Conservation (phyloP, 768 basidiomycete genomes). For the Mycena metata region DNA sequence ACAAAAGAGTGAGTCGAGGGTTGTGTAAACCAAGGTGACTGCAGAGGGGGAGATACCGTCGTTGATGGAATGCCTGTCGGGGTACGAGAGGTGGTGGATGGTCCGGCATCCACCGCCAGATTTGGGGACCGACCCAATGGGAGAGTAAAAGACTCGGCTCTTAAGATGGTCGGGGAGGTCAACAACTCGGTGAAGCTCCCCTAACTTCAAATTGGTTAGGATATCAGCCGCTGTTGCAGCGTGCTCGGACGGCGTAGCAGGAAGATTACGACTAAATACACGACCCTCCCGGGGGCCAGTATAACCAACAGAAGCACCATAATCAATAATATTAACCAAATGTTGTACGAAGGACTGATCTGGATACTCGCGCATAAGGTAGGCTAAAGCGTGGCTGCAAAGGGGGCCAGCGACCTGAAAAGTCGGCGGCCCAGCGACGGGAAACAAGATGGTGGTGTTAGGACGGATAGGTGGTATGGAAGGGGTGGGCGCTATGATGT, state of each 20-base stretch:
- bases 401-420: background rate
- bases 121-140: conserved; percentile 6
- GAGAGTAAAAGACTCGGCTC: conserved; percentile 9
- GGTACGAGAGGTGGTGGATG: background rate
- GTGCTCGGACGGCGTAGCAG: conserved; percentile 18
- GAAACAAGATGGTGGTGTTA: conserved; percentile 8
- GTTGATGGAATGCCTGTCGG: background rate
- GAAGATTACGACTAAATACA: conserved; percentile 11
- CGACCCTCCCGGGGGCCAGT: conserved; percentile 15
- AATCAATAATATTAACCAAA: conserved; percentile 9
- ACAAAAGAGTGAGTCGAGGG: conserved; percentile 4
- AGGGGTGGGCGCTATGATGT: background rate
- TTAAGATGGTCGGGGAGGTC: background rate
- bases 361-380: background rate
- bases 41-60: background rate
- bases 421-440: conserved; percentile 6
- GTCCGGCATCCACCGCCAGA: conserved; percentile 7
- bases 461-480: conserved; percentile 6
- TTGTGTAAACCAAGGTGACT: conserved; percentile 2
- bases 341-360: background rate
- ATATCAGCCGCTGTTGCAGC: conserved; percentile 5
- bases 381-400: no score
- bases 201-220: background rate
- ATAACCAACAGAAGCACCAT: conserved; percentile 11
- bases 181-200: conserved; percentile 8